Evolutionary conservation across 2,329 filamentous ascomycete genomes (phyloP), one percentile per base, ranked within the genome.

Genomic region (Falciphora oryzae): DNA sequence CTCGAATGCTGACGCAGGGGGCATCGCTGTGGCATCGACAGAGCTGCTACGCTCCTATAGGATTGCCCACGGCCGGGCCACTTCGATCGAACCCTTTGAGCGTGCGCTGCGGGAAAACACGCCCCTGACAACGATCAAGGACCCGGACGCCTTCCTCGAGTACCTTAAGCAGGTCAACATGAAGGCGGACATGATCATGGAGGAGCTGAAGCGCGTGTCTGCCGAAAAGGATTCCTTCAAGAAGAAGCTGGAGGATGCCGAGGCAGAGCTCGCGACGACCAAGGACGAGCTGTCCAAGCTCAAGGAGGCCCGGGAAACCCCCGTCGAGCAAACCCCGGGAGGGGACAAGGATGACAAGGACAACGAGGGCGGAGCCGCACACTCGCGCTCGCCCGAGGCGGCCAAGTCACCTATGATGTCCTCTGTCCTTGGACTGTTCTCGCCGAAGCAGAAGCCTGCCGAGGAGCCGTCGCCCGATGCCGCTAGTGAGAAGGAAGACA

Each of bases 51-150:
- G 92, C 65, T 97, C 94, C 11, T 99, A 99, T 77, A 87, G 93
- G 67, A 89, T 93, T 68, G 95, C 95, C 25, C 94, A 99, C 78
- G 87, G 91, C 65, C 88, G 93, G 63, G 92, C 93, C 57, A 87
- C 90, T 16, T 87, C 90, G 3, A 96, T 98, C 71, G 95, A 98
- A 73, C 90, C 92, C 0, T 99, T 99, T 74, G 95, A 99, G 77
- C 89, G 91, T 64, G 89, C 90, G 0, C 82, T 99, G 10, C 91
- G 92, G 70, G 95, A 99, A 74, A 91, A 96, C 71, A 99, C 95
- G 0, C 94, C 95, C 2, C 80, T 98, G 50, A 91, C 91, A 5
- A 94, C 92, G 22, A 97, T 99, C 70, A 84, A 82, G 69, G 95
- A 99, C 66, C 92, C 94, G 0, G 85, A 87, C 63, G 89, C 93